A percentile compares a stretch with the other conserved stretches of the same genome.
These are phyloP conservation scores for Mortierella sp. DNA, from an alignment of 371 early-diverging fungal genomes.

Conservation along the genomic window DNA sequence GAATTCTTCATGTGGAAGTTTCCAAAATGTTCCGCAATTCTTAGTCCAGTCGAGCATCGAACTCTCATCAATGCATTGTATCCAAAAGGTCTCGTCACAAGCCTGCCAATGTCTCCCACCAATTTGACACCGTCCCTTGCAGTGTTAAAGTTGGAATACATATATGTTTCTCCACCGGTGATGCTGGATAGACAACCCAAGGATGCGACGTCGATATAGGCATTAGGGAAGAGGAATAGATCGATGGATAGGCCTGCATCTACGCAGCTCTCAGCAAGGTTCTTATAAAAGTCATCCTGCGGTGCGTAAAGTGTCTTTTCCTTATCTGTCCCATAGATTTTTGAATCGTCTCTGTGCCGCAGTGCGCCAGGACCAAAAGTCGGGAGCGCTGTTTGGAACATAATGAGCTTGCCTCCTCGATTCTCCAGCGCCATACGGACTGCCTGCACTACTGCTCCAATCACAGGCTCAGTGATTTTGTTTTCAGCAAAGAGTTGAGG, in stretches of 20 bases:
- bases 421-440: slow-evolving; percentile 79
- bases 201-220: slow-evolving; percentile 92
- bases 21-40: slow-evolving; percentile 89
- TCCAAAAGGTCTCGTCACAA: slow-evolving; percentile 85
- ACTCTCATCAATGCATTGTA: slow-evolving; percentile 91
- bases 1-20: slow-evolving; percentile 93
- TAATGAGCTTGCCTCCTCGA: slow-evolving; percentile 87
- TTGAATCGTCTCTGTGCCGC: slow-evolving; percentile 88
- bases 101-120: slow-evolving; percentile 74
- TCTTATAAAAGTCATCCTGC: slow-evolving; percentile 87
- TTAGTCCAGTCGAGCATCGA: slow-evolving; percentile 89
- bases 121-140: slow-evolving; percentile 76
- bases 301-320: slow-evolving; percentile 89
- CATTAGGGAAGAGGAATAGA: slow-evolving; percentile 88
- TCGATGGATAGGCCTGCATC: slow-evolving; percentile 87
- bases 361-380: slow-evolving; percentile 89
- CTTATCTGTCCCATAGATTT: slow-evolving; percentile 90
- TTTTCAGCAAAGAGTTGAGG: slow-evolving; percentile 87
- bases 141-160: slow-evolving; percentile 83
- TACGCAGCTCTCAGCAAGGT: slow-evolving; percentile 83
- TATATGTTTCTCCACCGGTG: slow-evolving; percentile 91
- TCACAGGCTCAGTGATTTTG: slow-evolving; percentile 75
- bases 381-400: slow-evolving; percentile 89
- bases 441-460: slow-evolving; percentile 90
- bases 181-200: slow-evolving; percentile 79